Conservation (phyloP, 306 rosid species). For the Quercus glauca region DNA sequence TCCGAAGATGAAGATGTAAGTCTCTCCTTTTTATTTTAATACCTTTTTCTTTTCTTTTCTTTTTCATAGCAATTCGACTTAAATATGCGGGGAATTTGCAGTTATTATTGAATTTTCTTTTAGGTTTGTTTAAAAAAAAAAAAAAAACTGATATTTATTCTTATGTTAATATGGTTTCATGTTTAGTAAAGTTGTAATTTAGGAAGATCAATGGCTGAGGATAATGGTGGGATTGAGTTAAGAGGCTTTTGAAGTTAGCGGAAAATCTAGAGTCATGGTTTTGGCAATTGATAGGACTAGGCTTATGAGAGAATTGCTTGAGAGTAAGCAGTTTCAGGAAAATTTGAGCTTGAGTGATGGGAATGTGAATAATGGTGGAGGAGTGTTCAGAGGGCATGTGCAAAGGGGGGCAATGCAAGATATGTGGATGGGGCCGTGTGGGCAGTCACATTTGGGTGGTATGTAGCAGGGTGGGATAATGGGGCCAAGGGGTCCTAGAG, state of each 20-base stretch:
- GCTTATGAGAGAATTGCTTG: constrained; percentile 81
- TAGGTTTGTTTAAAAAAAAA: too few relatives aligned
- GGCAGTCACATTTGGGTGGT: constrained; percentile 52
- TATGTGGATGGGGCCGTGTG: constrained; percentile 76
- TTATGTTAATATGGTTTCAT: too few relatives aligned
- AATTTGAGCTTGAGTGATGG: constrained; percentile 47
- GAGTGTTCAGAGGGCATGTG: constrained; percentile 58
- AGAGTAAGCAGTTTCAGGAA: constrained; percentile 46
- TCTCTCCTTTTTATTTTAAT: too few relatives aligned
- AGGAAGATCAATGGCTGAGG: too few relatives aligned
- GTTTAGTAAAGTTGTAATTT: too few relatives aligned
- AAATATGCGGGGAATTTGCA: too few relatives aligned
- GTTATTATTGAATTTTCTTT: too few relatives aligned
- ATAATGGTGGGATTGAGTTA: too few relatives aligned
- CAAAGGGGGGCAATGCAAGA: constrained; percentile 64
- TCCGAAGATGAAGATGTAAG: too few relatives aligned
- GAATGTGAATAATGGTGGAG: constrained; percentile 40
- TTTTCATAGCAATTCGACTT: too few relatives aligned
- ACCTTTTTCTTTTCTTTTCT: too few relatives aligned
- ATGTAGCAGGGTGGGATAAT: constrained; percentile 42
- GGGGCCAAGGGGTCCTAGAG: constrained; percentile 59
- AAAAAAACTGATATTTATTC: too few relatives aligned
- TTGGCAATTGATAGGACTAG: constrained; percentile 73
- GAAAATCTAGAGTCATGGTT: constrained; percentile 84
- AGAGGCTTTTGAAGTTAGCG: constrained; percentile 60